A percentile compares a stretch with the other conserved stretches of the same genome.
phyloP scores from a whole-genome alignment of 495 filamentous ascomycete genomes.

The Aspergillus egyptiacus region DNA sequence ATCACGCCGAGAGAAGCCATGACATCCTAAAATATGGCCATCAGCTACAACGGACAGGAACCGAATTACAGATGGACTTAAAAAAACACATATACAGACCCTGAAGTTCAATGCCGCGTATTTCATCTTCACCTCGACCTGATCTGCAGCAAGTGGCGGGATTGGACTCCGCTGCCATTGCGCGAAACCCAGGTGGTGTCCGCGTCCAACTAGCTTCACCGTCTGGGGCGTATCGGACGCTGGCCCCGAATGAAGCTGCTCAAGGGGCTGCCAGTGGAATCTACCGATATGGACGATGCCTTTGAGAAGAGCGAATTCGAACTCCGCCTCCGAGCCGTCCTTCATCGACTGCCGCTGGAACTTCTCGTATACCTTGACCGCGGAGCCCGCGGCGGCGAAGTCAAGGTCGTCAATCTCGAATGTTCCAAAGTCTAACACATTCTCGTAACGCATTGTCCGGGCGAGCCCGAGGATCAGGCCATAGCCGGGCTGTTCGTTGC shows the following conservation, averaged over 20 bases:
- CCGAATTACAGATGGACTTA: too few relatives aligned
- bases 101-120: conserved; percentile 29
- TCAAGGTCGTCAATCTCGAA: background rate
- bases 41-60: too few relatives aligned
- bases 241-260: background rate
- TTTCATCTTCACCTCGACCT: conserved; percentile 30
- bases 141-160: too few relatives aligned
- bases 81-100: conserved; percentile 28
- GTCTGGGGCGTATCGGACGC: too few relatives aligned
- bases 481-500: conserved; percentile 14
- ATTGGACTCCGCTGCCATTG: too few relatives aligned
- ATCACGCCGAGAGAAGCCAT: conserved; percentile 22
- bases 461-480: background rate
- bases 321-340: conserved; percentile 9
- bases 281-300: conserved; percentile 28
- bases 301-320: conserved; percentile 28
- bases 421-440: background rate
- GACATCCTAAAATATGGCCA: conserved; percentile 39
- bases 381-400: background rate
- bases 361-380: background rate
- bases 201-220: too few relatives aligned
- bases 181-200: background rate
- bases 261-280: background rate
- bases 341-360: background rate
- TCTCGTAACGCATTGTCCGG: background rate